These are phyloP conservation scores for Termitomyces sp. DNA, from an alignment of 768 basidiomycete species.

Conservation along the genomic window DNA sequence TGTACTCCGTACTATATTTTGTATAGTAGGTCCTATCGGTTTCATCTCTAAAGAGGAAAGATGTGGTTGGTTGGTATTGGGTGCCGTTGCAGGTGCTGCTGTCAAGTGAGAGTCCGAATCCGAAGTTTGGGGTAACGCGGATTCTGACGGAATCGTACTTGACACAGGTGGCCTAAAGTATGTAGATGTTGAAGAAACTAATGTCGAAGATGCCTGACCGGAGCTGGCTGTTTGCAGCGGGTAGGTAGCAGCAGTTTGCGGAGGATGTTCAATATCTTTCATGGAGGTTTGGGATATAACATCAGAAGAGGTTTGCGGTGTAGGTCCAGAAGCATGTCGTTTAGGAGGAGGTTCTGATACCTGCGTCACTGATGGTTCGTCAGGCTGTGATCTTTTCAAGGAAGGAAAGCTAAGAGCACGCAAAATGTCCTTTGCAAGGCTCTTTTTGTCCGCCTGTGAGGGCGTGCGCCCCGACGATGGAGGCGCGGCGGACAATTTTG, in stretches of 20 bases:
- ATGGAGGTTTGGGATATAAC: not conserved
- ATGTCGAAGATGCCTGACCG: not conserved
- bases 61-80: not conserved
- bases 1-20: not conserved
- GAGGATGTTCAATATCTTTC: not conserved
- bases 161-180: too few species aligned
- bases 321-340: slow-evolving; percentile 7
- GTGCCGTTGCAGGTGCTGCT: not conserved
- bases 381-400: slow-evolving; percentile 20
- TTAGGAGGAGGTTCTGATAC: slow-evolving; percentile 7
- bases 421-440: slow-evolving; percentile 55
- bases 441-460: slow-evolving; percentile 42
- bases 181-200: not conserved
- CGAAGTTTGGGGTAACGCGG: not conserved
- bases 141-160: not conserved
- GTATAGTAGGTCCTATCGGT: not conserved
- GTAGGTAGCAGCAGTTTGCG: not conserved
- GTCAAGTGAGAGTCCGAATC: not conserved
- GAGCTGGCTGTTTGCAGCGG: not conserved
- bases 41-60: not conserved
- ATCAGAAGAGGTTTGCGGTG: not conserved
- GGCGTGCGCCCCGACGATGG: slow-evolving; percentile 24
- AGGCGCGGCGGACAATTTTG: not conserved
- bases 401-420: slow-evolving; percentile 38
- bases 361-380: not conserved